A percentile compares a stretch with the other conserved stretches of the same genome.
phyloP scores from a whole-genome alignment of 306 rosid genomes.

The Quercus variabilis region DNA sequence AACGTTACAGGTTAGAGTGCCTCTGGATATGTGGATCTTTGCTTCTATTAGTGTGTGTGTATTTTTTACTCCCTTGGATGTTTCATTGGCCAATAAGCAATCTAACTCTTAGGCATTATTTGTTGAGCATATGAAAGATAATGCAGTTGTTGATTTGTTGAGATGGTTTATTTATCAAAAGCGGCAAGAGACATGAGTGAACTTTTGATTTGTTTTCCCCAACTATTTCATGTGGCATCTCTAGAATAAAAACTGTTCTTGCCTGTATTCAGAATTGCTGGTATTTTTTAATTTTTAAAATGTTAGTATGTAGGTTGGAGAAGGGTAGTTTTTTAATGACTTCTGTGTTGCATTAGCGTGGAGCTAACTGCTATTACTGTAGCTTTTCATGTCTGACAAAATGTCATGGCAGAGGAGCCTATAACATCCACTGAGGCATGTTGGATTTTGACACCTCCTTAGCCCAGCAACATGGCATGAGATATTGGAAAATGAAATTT shows the following conservation, averaged over 20 bases:
- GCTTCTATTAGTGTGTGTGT: not conserved
- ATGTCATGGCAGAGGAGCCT: not conserved
- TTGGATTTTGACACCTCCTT: not conserved
- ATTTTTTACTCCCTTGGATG: not conserved
- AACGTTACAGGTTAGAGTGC: slow-evolving; percentile 15
- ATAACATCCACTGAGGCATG: not conserved
- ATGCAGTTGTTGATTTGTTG: not conserved
- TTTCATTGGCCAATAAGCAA: not conserved
- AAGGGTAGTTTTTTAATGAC: not conserved
- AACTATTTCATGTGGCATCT: not conserved
- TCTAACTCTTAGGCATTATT: not conserved
- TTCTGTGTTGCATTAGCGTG: not conserved
- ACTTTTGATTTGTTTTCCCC: not conserved
- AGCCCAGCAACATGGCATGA: not conserved
- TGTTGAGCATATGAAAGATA: not conserved
- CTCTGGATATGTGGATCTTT: not conserved
- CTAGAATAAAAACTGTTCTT: not conserved
- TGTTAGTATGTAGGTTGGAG: not conserved
- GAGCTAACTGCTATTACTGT: not conserved
- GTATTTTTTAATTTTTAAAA: not conserved
- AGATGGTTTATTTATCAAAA: not conserved
- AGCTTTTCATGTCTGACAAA: not conserved
- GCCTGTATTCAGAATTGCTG: not conserved
- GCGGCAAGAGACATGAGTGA: not conserved
- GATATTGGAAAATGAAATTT: not conserved